These are phyloP conservation scores for Aureobasidium vineae DNA, from an alignment of 2,329 filamentous ascomycete species.

Conservation along the genomic window DNA sequence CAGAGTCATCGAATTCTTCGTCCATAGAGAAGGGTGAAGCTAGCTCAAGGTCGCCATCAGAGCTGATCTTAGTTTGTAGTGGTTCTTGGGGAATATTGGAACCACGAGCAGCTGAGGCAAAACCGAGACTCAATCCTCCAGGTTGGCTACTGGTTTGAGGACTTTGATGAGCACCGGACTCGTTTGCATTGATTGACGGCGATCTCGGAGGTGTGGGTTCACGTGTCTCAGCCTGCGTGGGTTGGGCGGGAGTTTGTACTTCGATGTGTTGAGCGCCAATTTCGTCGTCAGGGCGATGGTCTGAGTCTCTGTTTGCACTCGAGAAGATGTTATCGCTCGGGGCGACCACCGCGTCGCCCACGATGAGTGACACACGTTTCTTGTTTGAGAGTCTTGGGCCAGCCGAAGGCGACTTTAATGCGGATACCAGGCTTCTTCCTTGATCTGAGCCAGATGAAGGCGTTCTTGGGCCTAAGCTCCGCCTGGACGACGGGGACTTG, in stretches of 20 bases:
- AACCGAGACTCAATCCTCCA: slow-evolving; percentile 15
- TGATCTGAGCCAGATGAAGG: slow-evolving; percentile 40
- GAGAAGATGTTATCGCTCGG: slow-evolving; percentile 39
- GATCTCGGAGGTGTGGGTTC: not conserved
- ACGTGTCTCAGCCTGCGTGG: not conserved
- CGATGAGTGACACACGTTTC: slow-evolving; percentile 40
- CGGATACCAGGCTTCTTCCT: slow-evolving; percentile 38
- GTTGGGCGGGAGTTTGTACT: not conserved
- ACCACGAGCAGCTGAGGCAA: not conserved
- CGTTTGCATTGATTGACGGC: not conserved
- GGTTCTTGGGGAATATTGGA: not conserved
- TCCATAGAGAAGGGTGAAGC: slow-evolving; percentile 27
- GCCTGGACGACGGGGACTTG: slow-evolving; percentile 19
- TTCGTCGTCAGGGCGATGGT: not conserved
- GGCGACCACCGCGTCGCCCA: slow-evolving; percentile 39
- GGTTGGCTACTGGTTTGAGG: not conserved
- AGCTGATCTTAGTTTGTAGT: not conserved
- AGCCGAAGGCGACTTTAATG: slow-evolving; percentile 37
- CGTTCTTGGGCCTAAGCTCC: slow-evolving; percentile 35
- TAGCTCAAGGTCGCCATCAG: slow-evolving; percentile 8
- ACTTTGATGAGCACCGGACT: not conserved
- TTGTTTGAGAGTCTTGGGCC: slow-evolving; percentile 30
- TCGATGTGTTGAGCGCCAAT: not conserved
- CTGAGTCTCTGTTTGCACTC: not conserved
- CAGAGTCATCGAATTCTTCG: slow-evolving; percentile 22